These are phyloP conservation scores for Betula pendula DNA, from an alignment of 306 rosid species.

Conservation along the genomic window DNA sequence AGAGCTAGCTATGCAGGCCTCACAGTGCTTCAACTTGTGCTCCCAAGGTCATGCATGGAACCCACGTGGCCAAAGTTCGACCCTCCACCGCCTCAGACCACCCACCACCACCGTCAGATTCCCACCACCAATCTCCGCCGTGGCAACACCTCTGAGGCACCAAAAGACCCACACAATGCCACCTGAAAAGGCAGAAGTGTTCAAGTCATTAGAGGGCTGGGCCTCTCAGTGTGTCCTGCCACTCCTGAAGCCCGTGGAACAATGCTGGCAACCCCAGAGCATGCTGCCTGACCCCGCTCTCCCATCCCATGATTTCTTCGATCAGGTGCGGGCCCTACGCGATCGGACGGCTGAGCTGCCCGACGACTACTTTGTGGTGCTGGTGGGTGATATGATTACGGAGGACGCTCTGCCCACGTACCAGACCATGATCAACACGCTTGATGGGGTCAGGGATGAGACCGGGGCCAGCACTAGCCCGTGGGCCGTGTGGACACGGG, in stretches of 20 bases:
- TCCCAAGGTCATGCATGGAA: conserved; percentile 16
- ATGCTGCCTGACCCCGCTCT: conserved; percentile 55
- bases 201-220: conserved; percentile 65
- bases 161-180: conserved; percentile 46
- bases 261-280: conserved; percentile 70
- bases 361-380: conserved; percentile 69
- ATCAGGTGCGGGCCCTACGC: conserved; percentile 50
- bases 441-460: conserved; percentile 68
- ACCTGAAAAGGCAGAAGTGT: conserved; percentile 48
- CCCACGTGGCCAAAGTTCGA: conserved; percentile 5
- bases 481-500: conserved; percentile 80
- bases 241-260: conserved; percentile 57
- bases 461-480: conserved; percentile 59
- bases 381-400: conserved; percentile 72
- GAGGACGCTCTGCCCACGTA: conserved; percentile 89
- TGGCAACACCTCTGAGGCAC: conserved; percentile 8
- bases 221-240: conserved; percentile 49
- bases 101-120: neutral
- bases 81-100: conserved; percentile 11
- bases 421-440: conserved; percentile 63
- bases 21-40: conserved; percentile 3
- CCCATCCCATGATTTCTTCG: conserved; percentile 45
- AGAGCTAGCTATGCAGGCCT: conserved; percentile 18
- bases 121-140: conserved; percentile 8
- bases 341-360: conserved; percentile 67